Conservation (phyloP, 1,284 basidiomycete species). For the Fomitopsis palustris region DNA sequence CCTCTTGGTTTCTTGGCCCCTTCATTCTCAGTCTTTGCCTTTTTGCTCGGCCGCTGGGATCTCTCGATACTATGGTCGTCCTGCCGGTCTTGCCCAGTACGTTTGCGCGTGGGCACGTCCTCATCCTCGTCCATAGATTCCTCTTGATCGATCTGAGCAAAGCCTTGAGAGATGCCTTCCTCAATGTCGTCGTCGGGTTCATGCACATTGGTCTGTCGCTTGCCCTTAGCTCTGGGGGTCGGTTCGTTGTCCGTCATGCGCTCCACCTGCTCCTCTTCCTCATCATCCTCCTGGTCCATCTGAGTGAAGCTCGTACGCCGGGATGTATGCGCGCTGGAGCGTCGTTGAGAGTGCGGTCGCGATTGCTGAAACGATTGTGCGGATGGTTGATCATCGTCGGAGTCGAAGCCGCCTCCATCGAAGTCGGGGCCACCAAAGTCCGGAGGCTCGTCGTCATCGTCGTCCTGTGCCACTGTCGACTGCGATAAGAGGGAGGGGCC, state of each 20-base stretch:
- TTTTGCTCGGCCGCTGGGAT: slow-evolving; percentile 17
- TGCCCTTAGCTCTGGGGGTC: slow-evolving; percentile 34
- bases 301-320: slow-evolving; percentile 43
- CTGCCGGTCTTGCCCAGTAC: slow-evolving; percentile 16
- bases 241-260: slow-evolving; percentile 21
- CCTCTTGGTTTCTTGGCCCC: slow-evolving; percentile 21
- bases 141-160: slow-evolving; percentile 21
- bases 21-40: slow-evolving; percentile 20
- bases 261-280: slow-evolving; percentile 32
- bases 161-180: slow-evolving; percentile 50
- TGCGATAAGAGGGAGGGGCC: slow-evolving; percentile 46
- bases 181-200: slow-evolving; percentile 43
- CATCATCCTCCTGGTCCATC: slow-evolving; percentile 38
- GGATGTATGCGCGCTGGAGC: slow-evolving; percentile 19
- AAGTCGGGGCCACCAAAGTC: slow-evolving; percentile 23
- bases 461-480: slow-evolving; percentile 24
- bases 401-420: slow-evolving; percentile 6
- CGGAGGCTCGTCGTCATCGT: slow-evolving; percentile 31
- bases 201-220: slow-evolving; percentile 20
- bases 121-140: slow-evolving; percentile 16
- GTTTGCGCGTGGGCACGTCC: slow-evolving; percentile 14
- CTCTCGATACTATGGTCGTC: slow-evolving; percentile 15
- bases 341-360: slow-evolving; percentile 1
- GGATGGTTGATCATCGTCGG: slow-evolving; percentile 19
- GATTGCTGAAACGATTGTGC: slow-evolving; percentile 13